Evolutionary conservation across 495 filamentous ascomycete species (phyloP).

Genomic region (Lentithecium fluviatile): DNA sequence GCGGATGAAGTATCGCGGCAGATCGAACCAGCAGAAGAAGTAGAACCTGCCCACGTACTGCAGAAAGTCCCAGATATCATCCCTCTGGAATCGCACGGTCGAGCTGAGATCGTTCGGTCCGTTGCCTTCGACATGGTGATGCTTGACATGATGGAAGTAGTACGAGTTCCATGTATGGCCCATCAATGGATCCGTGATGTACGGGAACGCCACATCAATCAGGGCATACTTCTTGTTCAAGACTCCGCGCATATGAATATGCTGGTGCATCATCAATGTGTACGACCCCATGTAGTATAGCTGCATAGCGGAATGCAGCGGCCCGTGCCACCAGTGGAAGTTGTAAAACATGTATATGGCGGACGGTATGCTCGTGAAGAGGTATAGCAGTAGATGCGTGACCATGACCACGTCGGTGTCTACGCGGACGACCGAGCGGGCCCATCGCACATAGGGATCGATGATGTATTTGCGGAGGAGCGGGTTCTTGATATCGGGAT

Average conservation of each 20-base stretch:
- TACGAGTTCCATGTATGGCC: conserved; percentile 84
- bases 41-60: conserved; percentile 71
- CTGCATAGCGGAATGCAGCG: conserved; percentile 62
- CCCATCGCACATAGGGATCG: conserved; percentile 57
- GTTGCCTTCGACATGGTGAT: conserved; percentile 80
- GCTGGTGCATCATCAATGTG: conserved; percentile 79
- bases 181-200: conserved; percentile 70
- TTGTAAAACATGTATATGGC: conserved; percentile 61
- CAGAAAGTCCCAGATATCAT: conserved; percentile 60
- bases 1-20: conserved; percentile 68
- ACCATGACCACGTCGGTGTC: conserved; percentile 72
- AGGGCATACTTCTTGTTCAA: conserved; percentile 50
- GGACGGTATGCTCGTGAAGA: conserved; percentile 64
- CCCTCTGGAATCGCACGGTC: conserved; percentile 74
- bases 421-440: conserved; percentile 54
- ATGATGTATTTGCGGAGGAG: conserved; percentile 51
- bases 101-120: conserved; percentile 73
- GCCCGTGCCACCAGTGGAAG: conserved; percentile 65
- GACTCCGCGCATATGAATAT: conserved; percentile 75
- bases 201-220: conserved; percentile 67
- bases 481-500: conserved; percentile 38
- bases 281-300: conserved; percentile 66
- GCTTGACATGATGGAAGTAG: conserved; percentile 82
- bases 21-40: conserved; percentile 68
- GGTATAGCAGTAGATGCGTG: conserved; percentile 72